These are phyloP conservation scores for Fusarium pininemorale DNA, from an alignment of 2,329 filamentous ascomycete genomes.

Conservation along the genomic window DNA sequence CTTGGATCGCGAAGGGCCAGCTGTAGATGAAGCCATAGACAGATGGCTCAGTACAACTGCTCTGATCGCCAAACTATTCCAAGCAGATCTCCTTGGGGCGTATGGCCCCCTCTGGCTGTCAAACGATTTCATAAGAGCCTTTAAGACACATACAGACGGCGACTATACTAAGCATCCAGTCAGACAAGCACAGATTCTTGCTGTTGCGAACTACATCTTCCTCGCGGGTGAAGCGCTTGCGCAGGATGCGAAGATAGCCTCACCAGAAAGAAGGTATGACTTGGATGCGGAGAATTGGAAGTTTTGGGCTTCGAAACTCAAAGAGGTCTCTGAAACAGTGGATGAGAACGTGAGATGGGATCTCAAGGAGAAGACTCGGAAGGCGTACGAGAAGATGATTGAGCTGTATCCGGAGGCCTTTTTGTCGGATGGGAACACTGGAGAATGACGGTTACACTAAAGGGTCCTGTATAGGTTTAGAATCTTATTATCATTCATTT, in stretches of 20 bases:
- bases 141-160: too few relatives aligned
- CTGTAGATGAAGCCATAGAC: too few relatives aligned
- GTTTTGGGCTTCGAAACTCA: not conserved
- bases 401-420: conserved; percentile 10
- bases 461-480: not conserved
- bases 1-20: too few relatives aligned
- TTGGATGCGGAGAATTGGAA: not conserved
- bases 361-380: not conserved
- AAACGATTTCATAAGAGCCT: too few relatives aligned
- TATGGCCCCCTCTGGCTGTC: too few relatives aligned
- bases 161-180: too few relatives aligned
- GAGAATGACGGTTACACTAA: rapidly evolving
- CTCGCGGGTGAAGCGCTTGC: too few relatives aligned
- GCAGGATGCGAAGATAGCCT: too few relatives aligned
- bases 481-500: rapidly evolving
- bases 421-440: rapidly evolving
- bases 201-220: too few relatives aligned
- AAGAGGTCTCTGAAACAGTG: not conserved
- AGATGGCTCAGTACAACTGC: not conserved
- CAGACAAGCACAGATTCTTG: too few relatives aligned
- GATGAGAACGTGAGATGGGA: not conserved
- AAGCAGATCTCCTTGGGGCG: too few relatives aligned
- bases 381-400: conserved; percentile 7
- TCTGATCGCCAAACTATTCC: not conserved
- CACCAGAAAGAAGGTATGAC: too few relatives aligned